A percentile compares a stretch with the other conserved stretches of the same genome.
Evolutionary conservation across 345 rosid genomes (phyloP).

Genomic region (Eucalyptus sp.): DNA sequence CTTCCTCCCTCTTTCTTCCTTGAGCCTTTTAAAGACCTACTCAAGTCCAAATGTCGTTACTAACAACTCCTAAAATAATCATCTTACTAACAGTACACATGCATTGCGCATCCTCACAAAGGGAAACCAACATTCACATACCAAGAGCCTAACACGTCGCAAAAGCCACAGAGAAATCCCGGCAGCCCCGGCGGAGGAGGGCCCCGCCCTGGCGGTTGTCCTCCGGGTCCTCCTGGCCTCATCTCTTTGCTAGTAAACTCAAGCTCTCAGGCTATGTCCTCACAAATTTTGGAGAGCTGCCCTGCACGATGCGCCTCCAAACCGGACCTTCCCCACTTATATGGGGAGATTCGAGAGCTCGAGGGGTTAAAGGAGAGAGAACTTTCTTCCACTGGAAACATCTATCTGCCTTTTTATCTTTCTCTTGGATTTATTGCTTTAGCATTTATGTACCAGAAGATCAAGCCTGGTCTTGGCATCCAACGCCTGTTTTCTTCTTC

Average conservation of each 20-base stretch:
- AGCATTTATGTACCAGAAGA: neutral
- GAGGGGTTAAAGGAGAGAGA: neutral
- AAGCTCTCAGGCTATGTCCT: neutral
- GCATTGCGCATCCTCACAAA: neutral
- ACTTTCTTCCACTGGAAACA: neutral
- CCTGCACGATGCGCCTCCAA: neutral
- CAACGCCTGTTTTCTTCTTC: neutral
- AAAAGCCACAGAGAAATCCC: neutral
- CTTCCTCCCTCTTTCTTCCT: fast-evolving
- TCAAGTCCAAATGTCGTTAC: fast-evolving
- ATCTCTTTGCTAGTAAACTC: neutral
- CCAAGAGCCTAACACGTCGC: neutral
- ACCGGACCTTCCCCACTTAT: neutral
- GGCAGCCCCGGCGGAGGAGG: neutral
- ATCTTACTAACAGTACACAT: neutral
- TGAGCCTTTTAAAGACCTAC: fast-evolving
- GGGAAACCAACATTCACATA: neutral
- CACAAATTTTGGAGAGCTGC: neutral
- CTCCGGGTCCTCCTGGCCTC: neutral
- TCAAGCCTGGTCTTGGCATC: neutral
- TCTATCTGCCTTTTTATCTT: neutral
- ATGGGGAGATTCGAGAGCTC: neutral
- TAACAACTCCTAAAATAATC: neutral
- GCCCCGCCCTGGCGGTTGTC: neutral
- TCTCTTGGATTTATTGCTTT: neutral